Percentiles rank a stretch among this genome's conserved stretches.
These are phyloP conservation scores for Xenoacremonium recifei DNA, from an alignment of 2,329 filamentous ascomycete species.

Conservation along the genomic window DNA sequence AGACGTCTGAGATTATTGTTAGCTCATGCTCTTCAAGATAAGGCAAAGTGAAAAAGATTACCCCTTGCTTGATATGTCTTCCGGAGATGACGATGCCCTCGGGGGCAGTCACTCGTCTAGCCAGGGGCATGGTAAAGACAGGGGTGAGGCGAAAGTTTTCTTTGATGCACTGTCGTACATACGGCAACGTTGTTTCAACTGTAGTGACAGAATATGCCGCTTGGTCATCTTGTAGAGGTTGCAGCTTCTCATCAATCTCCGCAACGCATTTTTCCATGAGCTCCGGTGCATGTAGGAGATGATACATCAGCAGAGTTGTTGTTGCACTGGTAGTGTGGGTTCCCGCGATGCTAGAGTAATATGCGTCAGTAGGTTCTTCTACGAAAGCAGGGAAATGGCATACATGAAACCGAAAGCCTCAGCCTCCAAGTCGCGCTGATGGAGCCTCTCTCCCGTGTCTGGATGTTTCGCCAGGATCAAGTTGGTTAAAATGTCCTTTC, in stretches of 20 bases:
- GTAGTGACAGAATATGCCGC: conserved; percentile 4
- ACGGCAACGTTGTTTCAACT: conserved; percentile 9
- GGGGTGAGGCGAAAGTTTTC: conserved; percentile 14
- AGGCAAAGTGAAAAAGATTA: conserved; percentile 1
- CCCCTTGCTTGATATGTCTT: conserved; percentile 10
- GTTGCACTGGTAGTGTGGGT: conserved; percentile 14
- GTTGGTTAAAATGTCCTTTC: conserved; percentile 12
- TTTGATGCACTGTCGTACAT: conserved; percentile 9
- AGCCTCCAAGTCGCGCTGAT: conserved; percentile 8
- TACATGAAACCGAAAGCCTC: conserved; percentile 15
- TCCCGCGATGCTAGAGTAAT: conserved; percentile 13
- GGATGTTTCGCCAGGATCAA: conserved; percentile 10
- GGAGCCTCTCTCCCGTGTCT: conserved; percentile 8
- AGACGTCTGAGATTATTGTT: conserved; percentile 2
- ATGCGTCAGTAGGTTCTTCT: too few species aligned
- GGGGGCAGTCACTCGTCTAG: conserved; percentile 6
- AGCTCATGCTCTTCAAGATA: not conserved
- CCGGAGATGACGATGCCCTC: conserved; percentile 6
- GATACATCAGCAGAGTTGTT: conserved; percentile 10
- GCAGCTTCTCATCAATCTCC: conserved; percentile 10
- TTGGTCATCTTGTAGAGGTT: conserved; percentile 2
- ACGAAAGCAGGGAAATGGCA: conserved; percentile 1
- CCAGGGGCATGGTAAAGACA: conserved; percentile 13
- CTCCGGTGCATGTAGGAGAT: conserved; percentile 9
- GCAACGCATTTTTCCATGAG: conserved; percentile 4